Evolutionary conservation across 2,329 filamentous ascomycete species (phyloP).

Genomic region (Fusarium chuoi): DNA sequence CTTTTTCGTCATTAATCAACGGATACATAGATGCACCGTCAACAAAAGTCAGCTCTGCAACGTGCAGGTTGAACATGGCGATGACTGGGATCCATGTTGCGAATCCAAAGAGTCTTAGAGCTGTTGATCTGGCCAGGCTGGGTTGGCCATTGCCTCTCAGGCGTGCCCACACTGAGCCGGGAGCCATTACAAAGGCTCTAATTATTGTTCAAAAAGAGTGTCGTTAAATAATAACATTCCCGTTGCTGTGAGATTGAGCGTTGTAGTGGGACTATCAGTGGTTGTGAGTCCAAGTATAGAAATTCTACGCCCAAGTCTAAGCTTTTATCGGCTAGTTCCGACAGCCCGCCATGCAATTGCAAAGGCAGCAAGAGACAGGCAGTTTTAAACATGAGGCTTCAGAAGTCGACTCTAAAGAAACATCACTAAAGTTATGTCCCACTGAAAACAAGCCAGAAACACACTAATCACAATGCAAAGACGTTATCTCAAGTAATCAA

Average conservation of each 20-base stretch:
- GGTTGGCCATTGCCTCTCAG: constrained; percentile 37
- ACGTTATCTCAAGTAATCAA: constrained; percentile 18
- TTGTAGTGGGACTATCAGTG: neutral
- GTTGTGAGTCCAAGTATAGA: constrained; percentile 18
- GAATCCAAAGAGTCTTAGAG: constrained; percentile 61
- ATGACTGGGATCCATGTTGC: constrained; percentile 71
- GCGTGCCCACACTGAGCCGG: constrained; percentile 51
- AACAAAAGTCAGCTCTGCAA: constrained; percentile 68
- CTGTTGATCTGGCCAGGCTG: constrained; percentile 48
- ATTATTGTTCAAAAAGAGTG: constrained; percentile 1
- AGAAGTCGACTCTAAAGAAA: neutral
- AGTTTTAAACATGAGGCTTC: neutral
- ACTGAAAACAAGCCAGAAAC: neutral
- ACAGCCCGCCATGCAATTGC: neutral
- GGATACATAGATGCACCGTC: constrained; percentile 80
- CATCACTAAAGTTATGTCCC: neutral
- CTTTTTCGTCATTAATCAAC: constrained; percentile 74
- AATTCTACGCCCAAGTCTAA: constrained; percentile 25
- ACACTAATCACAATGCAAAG: neutral
- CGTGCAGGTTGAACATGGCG: constrained; percentile 69
- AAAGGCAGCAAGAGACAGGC: neutral
- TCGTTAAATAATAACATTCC: constrained; percentile 6
- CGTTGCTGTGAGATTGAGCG: constrained; percentile 1
- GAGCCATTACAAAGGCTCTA: constrained; percentile 46
- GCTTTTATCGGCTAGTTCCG: constrained; percentile 40